Evolutionary conservation across 1,139 yeast species (phyloP).

Genomic region (Trichomonascaceae sp.): DNA sequence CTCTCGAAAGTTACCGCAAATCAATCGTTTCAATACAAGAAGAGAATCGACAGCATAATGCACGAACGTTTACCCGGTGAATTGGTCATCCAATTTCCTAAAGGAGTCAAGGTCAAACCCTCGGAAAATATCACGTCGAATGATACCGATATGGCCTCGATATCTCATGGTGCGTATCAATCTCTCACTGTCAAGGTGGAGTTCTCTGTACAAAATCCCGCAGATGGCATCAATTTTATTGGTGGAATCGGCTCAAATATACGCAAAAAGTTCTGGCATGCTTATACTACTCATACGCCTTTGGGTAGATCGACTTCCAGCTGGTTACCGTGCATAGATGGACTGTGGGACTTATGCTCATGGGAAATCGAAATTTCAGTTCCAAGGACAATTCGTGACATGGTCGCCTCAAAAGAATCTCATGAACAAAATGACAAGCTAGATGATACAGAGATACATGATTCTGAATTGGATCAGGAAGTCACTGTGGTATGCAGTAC

Average conservation of each 20-base stretch:
- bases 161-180: slow-evolving; percentile 27
- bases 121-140: neutral
- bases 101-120: slow-evolving; percentile 46
- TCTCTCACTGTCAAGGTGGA: slow-evolving; percentile 70
- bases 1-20: slow-evolving; percentile 33
- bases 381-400: slow-evolving; percentile 73
- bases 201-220: slow-evolving; percentile 60
- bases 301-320: slow-evolving; percentile 77
- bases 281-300: slow-evolving; percentile 76
- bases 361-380: slow-evolving; percentile 86
- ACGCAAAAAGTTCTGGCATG: slow-evolving; percentile 61
- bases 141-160: slow-evolving; percentile 5
- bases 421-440: neutral
- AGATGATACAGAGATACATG: neutral
- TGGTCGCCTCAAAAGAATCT: slow-evolving; percentile 39
- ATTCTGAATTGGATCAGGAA: slow-evolving; percentile 45
- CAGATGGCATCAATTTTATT: slow-evolving; percentile 70
- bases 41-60: slow-evolving; percentile 56
- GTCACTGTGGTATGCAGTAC: slow-evolving; percentile 77
- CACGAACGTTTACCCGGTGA: slow-evolving; percentile 56
- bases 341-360: slow-evolving; percentile 79
- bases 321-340: slow-evolving; percentile 96
- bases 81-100: slow-evolving; percentile 64
- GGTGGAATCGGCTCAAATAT: slow-evolving; percentile 40
- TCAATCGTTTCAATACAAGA: slow-evolving; percentile 60